These are phyloP conservation scores for Venturiaceae sp. DNA, from an alignment of 2,329 filamentous ascomycete genomes.

Conservation along the genomic window DNA sequence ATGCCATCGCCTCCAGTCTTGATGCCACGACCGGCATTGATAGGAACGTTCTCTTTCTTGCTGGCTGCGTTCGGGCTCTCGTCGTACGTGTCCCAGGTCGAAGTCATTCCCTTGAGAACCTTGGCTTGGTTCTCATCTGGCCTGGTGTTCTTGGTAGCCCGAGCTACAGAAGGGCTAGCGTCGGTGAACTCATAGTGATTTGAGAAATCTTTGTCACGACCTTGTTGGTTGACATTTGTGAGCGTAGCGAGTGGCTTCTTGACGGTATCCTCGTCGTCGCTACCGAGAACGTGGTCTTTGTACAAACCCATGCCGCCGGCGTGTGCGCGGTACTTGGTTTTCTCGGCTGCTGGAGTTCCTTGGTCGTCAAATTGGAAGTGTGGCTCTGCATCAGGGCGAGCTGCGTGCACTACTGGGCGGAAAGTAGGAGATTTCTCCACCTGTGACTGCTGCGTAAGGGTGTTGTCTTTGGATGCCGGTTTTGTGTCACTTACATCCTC, in stretches of 20 bases:
- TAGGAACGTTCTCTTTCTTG: slow-evolving; percentile 15
- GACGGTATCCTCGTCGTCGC: slow-evolving; percentile 36
- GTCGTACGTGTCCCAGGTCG: slow-evolving; percentile 35
- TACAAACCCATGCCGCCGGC: slow-evolving; percentile 67
- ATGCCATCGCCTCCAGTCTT: slow-evolving; percentile 30
- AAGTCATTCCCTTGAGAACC: slow-evolving; percentile 45
- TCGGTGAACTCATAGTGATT: slow-evolving; percentile 71
- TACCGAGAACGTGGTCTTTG: slow-evolving; percentile 61
- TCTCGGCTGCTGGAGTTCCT: slow-evolving; percentile 46
- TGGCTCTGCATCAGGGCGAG: slow-evolving; percentile 67
- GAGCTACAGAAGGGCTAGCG: slow-evolving; percentile 41
- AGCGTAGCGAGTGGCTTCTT: slow-evolving; percentile 51
- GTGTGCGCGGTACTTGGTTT: slow-evolving; percentile 35
- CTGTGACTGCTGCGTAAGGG: slow-evolving; percentile 17
- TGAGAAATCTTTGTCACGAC: slow-evolving; percentile 67
- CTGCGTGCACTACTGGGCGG: slow-evolving; percentile 50
- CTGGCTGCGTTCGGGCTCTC: slow-evolving; percentile 8
- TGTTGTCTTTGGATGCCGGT: neutral
- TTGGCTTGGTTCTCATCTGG: slow-evolving; percentile 54
- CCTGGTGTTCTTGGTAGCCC: slow-evolving; percentile 26
- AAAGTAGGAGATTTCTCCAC: slow-evolving; percentile 50
- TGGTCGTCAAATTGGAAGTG: slow-evolving; percentile 84
- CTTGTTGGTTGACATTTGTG: slow-evolving; percentile 61
- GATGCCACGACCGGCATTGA: slow-evolving; percentile 17
- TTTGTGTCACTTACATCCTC: slow-evolving; percentile 33